phyloP scores from a whole-genome alignment of 805 yeast species.

The Pichia deserticola region DNA sequence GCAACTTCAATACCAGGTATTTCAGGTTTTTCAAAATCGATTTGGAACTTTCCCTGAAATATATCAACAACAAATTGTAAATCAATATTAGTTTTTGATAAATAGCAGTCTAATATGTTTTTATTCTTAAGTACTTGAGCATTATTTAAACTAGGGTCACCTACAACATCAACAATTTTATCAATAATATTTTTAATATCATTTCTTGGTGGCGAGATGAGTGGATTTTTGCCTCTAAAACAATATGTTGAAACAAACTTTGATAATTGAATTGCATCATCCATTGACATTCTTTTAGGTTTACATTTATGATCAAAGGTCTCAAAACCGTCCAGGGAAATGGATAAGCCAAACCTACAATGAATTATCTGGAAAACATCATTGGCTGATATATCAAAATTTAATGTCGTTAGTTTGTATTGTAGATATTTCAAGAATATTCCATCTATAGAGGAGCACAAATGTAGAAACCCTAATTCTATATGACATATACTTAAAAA shows the following conservation, averaged over 20 bases:
- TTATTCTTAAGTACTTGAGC: slow-evolving; percentile 40
- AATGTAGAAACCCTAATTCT: slow-evolving; percentile 58
- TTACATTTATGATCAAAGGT: slow-evolving; percentile 61
- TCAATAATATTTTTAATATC: slow-evolving; percentile 73
- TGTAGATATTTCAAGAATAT: slow-evolving; percentile 56
- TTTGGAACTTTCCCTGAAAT: slow-evolving; percentile 41
- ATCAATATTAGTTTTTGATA: slow-evolving; percentile 38
- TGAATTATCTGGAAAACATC: slow-evolving; percentile 71
- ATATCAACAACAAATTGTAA: slow-evolving; percentile 40
- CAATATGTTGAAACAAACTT: slow-evolving; percentile 48
- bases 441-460: slow-evolving; percentile 63
- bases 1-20: slow-evolving; percentile 31
- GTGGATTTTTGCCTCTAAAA: slow-evolving; percentile 49
- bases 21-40: slow-evolving; percentile 23
- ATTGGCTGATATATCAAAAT: slow-evolving; percentile 42
- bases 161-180: slow-evolving; percentile 59
- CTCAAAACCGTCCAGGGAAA: slow-evolving; percentile 50
- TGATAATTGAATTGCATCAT: slow-evolving; percentile 30
- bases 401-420: slow-evolving; percentile 38
- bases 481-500: slow-evolving; percentile 60
- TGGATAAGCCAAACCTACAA: slow-evolving; percentile 67
- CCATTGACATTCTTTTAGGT: slow-evolving; percentile 31
- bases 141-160: slow-evolving; percentile 48
- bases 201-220: slow-evolving; percentile 51
- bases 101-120: slow-evolving; percentile 36